Percentiles rank a stretch among this genome's conserved stretches.
Evolutionary conservation across 306 rosid genomes (phyloP).

Genomic region (Cucurbita argyrosperma): DNA sequence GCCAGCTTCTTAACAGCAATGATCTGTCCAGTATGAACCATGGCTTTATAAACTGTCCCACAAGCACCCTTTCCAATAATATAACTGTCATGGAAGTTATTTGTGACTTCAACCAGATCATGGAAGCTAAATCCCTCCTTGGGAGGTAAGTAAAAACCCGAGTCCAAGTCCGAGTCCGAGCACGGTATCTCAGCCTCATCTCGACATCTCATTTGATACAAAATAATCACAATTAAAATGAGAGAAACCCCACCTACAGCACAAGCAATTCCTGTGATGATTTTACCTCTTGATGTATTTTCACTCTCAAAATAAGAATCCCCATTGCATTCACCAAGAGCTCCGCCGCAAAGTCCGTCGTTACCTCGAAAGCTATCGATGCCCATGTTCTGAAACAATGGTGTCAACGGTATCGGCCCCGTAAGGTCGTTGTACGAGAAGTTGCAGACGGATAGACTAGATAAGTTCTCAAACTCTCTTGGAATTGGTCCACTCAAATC

Average conservation of each 20-base stretch:
- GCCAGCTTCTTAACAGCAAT: slow-evolving; percentile 85
- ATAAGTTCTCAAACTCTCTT: slow-evolving; percentile 45
- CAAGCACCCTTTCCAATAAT: slow-evolving; percentile 84
- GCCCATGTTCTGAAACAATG: slow-evolving; percentile 58
- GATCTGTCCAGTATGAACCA: slow-evolving; percentile 51
- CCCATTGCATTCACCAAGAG: slow-evolving; percentile 37
- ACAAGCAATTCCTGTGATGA: slow-evolving; percentile 46
- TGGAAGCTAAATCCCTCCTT: slow-evolving; percentile 70
- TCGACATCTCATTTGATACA: slow-evolving; percentile 56
- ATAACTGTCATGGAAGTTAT: slow-evolving; percentile 59
- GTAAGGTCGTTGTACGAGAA: slow-evolving; percentile 80
- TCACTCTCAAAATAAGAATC: slow-evolving; percentile 19
- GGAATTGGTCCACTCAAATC: slow-evolving; percentile 79
- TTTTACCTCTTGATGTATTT: slow-evolving; percentile 34
- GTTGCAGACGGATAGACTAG: slow-evolving; percentile 72
- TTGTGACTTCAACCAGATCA: slow-evolving; percentile 81
- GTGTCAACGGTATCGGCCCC: slow-evolving; percentile 58
- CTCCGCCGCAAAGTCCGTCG: slow-evolving; percentile 69
- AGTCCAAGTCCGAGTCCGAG: slow-evolving; percentile 51
- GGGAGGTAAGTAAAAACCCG: slow-evolving; percentile 71
- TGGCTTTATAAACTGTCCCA: slow-evolving; percentile 84
- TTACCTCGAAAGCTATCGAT: slow-evolving; percentile 55
- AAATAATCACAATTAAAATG: slow-evolving; percentile 47
- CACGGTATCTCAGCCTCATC: slow-evolving; percentile 39
- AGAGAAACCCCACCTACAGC: slow-evolving; percentile 82